Evolutionary conservation across 1,284 basidiomycete species (phyloP).

Genomic region (Marasmius sp.): DNA sequence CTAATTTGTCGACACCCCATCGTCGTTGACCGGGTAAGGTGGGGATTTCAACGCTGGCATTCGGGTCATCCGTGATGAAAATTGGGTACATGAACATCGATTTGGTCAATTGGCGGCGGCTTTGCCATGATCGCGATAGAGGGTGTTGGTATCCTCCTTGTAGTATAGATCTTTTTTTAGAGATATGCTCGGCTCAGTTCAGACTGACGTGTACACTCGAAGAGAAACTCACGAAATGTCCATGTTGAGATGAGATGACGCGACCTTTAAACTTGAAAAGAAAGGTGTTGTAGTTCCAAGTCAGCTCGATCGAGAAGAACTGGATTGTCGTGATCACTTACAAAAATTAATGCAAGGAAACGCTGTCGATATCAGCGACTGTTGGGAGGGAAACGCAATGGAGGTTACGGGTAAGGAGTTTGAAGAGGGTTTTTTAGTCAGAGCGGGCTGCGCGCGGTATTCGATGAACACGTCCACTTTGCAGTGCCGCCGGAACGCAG

Average conservation of each 20-base stretch:
- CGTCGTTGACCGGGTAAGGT: slow-evolving; percentile 85
- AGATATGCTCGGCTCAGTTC: background rate
- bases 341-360: no score
- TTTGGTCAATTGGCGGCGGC: slow-evolving; percentile 74
- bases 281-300: background rate
- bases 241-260: slow-evolving; percentile 24
- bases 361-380: no score
- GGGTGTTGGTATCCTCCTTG: slow-evolving; percentile 94
- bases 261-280: background rate
- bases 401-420: no score
- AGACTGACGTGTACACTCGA: background rate
- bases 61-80: slow-evolving; percentile 91
- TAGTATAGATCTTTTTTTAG: slow-evolving; percentile 62
- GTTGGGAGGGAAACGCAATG: no score
- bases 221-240: slow-evolving; percentile 40
- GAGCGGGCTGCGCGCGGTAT: no score
- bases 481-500: no score
- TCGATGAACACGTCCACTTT: no score
- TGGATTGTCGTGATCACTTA: no score
- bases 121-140: slow-evolving; percentile 83
- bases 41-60: slow-evolving; percentile 76
- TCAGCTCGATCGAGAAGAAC: background rate
- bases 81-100: slow-evolving; percentile 98
- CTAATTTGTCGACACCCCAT: slow-evolving; percentile 95
- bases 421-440: no score